Evolutionary conservation across 73 alveolate species (phyloP).

Genomic region (Symbiodinium natans): DNA sequence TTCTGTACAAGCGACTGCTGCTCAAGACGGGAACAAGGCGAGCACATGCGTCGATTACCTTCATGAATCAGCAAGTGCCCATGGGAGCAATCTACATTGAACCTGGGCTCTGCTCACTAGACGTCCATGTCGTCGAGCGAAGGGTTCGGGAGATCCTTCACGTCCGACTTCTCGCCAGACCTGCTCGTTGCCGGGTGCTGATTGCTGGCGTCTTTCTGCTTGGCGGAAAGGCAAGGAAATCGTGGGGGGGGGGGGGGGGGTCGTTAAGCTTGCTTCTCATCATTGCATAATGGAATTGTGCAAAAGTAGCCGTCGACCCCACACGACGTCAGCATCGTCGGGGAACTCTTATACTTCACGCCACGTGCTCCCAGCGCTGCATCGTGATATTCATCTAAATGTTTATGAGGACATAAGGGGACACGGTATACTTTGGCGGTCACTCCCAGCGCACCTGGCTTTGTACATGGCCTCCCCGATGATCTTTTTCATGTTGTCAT

Average conservation of each 20-base stretch:
- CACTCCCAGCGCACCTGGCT: neutral
- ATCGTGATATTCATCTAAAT: too few species aligned
- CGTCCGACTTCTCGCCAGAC: constrained; percentile 9
- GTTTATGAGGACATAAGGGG: too few species aligned
- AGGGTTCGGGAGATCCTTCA: constrained; percentile 1
- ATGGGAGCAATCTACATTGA: too few species aligned
- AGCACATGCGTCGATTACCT: too few species aligned
- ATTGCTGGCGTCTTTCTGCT: neutral
- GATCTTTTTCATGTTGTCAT: constrained; percentile 31
- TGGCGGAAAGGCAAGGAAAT: neutral
- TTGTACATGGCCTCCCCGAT: constrained; percentile 53
- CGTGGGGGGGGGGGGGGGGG: neutral
- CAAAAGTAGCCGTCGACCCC: too few species aligned
- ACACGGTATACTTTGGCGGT: neutral
- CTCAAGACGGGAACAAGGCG: too few species aligned
- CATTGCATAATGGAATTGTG: too few species aligned
- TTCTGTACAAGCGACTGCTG: neutral
- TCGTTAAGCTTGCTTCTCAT: too few species aligned
- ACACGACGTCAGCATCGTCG: too few species aligned
- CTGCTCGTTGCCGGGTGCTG: neutral
- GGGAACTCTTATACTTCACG: too few species aligned
- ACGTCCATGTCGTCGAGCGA: neutral
- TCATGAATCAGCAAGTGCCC: too few species aligned
- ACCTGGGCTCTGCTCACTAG: neutral
- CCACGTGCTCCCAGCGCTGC: too few species aligned